Conservation (phyloP, 208 protist genomes). For the Strigomonas oncopelti region DNA sequence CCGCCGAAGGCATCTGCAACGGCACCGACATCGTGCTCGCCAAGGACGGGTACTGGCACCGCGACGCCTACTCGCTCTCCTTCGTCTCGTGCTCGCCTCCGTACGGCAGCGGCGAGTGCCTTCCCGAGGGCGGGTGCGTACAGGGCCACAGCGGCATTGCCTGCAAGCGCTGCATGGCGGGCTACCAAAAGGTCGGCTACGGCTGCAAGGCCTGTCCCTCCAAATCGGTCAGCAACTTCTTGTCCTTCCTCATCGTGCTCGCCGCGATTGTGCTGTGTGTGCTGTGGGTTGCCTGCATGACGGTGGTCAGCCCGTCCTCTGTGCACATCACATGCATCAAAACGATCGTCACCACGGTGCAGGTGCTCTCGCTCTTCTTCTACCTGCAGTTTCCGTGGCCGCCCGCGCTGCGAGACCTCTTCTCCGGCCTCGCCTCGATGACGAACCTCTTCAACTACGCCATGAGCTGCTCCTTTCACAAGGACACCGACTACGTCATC, state of each 20-base stretch:
- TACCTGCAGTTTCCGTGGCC: slow-evolving; percentile 18
- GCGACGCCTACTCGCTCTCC: slow-evolving; percentile 5
- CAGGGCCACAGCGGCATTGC: slow-evolving; percentile 29
- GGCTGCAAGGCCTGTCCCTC: slow-evolving; percentile 23
- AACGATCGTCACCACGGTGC: slow-evolving; percentile 19
- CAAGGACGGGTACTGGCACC: slow-evolving; percentile 34
- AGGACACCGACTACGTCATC: slow-evolving; percentile 3
- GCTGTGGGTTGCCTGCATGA: slow-evolving; percentile 13
- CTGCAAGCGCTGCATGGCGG: slow-evolving; percentile 20
- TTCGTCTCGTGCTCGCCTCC: slow-evolving; percentile 26
- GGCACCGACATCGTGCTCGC: slow-evolving; percentile 18
- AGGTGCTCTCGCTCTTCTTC: slow-evolving; percentile 22
- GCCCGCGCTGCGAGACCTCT: slow-evolving; percentile 8
- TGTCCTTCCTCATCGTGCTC: slow-evolving; percentile 16
- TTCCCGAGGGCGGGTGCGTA: slow-evolving; percentile 25
- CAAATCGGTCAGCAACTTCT: slow-evolving; percentile 15
- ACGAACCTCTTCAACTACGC: slow-evolving; percentile 15
- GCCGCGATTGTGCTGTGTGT: slow-evolving; percentile 12
- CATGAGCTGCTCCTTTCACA: slow-evolving; percentile 13
- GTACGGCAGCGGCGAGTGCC: slow-evolving; percentile 26
- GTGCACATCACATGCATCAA: slow-evolving; percentile 19
- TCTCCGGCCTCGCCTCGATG: slow-evolving; percentile 17
- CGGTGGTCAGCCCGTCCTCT: slow-evolving; percentile 11
- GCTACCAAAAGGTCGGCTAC: slow-evolving; percentile 19
- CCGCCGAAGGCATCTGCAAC: slow-evolving; percentile 30